These are phyloP conservation scores for Boletus bicolor DNA, from an alignment of 768 basidiomycete species.

Conservation along the genomic window DNA sequence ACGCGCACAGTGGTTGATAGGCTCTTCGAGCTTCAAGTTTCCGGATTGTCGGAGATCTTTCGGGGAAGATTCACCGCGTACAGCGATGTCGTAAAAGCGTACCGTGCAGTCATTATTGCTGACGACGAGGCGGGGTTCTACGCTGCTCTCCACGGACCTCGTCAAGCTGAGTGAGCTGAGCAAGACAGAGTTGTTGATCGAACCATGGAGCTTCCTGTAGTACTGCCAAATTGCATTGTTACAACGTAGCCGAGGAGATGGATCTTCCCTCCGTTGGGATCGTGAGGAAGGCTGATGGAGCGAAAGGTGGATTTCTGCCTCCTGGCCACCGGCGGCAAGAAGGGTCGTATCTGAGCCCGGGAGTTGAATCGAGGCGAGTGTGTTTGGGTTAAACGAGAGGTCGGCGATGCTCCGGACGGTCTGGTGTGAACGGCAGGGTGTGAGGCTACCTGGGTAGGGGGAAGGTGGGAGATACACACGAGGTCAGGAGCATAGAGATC, in stretches of 20 bases:
- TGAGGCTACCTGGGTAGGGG: conserved; percentile 13
- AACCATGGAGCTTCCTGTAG: conserved; percentile 52
- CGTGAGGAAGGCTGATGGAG: conserved; percentile 35
- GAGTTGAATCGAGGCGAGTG: conserved; percentile 54
- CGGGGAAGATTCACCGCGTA: conserved; percentile 44
- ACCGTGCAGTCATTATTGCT: conserved; percentile 86
- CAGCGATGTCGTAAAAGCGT: conserved; percentile 74
- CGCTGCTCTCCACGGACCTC: conserved; percentile 56
- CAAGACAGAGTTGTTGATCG: conserved; percentile 79
- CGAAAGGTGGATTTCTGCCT: conserved; percentile 68
- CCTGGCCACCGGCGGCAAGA: conserved; percentile 75
- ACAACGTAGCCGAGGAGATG: conserved; percentile 8
- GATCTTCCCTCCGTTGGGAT: conserved; percentile 17
- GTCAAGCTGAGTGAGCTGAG: conserved; percentile 63
- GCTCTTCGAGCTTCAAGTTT: conserved; percentile 55
- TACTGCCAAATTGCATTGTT: conserved; percentile 47
- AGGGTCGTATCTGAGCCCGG: conserved; percentile 52
- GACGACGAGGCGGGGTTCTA: conserved; percentile 74
- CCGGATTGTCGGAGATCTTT: conserved; percentile 50
- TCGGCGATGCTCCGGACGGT: conserved; percentile 48
- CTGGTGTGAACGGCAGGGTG: conserved; percentile 29
- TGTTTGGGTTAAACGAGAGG: conserved; percentile 60
- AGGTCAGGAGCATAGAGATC: conserved; percentile 46
- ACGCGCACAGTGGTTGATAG: conserved; percentile 77
- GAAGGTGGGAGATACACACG: conserved; percentile 35